Percentiles rank a stretch among this genome's conserved stretches.
These are phyloP conservation scores for Penicillium sp. DNA, from an alignment of 2,329 filamentous ascomycete genomes.

Conservation along the genomic window DNA sequence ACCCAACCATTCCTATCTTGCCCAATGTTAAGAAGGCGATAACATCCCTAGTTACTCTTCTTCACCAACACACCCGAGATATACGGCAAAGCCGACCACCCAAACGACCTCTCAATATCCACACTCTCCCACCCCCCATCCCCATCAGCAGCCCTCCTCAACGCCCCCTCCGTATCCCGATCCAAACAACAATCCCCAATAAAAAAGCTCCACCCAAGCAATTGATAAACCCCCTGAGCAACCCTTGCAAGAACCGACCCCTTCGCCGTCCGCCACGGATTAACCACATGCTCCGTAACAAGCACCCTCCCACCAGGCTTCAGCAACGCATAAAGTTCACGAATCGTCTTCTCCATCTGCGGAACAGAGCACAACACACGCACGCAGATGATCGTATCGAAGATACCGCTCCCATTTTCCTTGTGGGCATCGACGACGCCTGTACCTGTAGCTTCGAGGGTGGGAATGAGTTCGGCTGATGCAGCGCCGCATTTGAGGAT, in stretches of 20 bases:
- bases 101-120: conserved; percentile 52
- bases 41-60: conserved; percentile 27
- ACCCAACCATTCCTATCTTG: no score
- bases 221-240: conserved; percentile 54
- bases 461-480: conserved; percentile 52
- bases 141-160: conserved; percentile 50
- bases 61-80: conserved; percentile 51
- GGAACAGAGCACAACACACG: conserved; percentile 63
- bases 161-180: conserved; percentile 54
- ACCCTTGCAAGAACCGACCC: conserved; percentile 54
- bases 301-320: conserved; percentile 62
- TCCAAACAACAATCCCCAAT: conserved; percentile 59
- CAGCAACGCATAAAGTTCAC: conserved; percentile 57
- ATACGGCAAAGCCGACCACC: conserved; percentile 48
- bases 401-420: conserved; percentile 44
- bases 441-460: conserved; percentile 18
- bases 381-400: conserved; percentile 62
- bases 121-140: conserved; percentile 57
- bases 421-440: conserved; percentile 41
- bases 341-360: conserved; percentile 52
- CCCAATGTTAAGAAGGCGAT: no score
- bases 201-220: conserved; percentile 59
- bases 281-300: conserved; percentile 62
- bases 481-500: conserved; percentile 58
- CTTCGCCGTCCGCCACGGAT: conserved; percentile 55